These are phyloP conservation scores for Pugionium cornutum DNA, from an alignment of 345 rosid genomes.

Conservation along the genomic window DNA sequence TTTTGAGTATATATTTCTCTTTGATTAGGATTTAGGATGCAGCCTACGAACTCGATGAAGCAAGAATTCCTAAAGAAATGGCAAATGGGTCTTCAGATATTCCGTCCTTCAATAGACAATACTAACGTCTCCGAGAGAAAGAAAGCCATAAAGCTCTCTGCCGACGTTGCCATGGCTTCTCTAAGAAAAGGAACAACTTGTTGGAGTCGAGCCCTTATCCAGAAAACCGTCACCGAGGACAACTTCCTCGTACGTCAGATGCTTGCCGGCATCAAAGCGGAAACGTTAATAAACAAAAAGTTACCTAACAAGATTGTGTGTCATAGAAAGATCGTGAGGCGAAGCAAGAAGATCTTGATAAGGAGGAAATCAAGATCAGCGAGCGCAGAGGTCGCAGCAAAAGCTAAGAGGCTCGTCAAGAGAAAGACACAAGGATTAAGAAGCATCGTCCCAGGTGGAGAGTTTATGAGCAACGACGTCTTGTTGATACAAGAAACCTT, in stretches of 20 bases:
- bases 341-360: constrained; percentile 71
- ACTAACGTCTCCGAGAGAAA: constrained; percentile 61
- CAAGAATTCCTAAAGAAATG: constrained; percentile 77
- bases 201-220: constrained; percentile 85
- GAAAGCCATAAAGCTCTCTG: constrained; percentile 74
- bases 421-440: constrained; percentile 62
- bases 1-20: neutral
- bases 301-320: constrained; percentile 21
- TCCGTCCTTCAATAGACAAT: constrained; percentile 43
- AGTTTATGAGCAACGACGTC: constrained; percentile 56
- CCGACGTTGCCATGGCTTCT: constrained; percentile 89
- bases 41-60: constrained; percentile 49
- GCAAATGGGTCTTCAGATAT: constrained; percentile 61
- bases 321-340: constrained; percentile 46
- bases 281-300: constrained; percentile 37
- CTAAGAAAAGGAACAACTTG: constrained; percentile 61
- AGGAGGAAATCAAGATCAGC: constrained; percentile 39
- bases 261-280: constrained; percentile 40
- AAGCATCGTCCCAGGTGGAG: constrained; percentile 76
- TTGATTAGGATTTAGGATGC: constrained; percentile 48
- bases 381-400: constrained; percentile 30
- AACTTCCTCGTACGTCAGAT: constrained; percentile 48
- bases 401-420: constrained; percentile 59
- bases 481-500: constrained; percentile 80
- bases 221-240: constrained; percentile 47